phyloP scores from a whole-genome alignment of 495 filamentous ascomycete genomes.

The Lineolata rhizophorae region DNA sequence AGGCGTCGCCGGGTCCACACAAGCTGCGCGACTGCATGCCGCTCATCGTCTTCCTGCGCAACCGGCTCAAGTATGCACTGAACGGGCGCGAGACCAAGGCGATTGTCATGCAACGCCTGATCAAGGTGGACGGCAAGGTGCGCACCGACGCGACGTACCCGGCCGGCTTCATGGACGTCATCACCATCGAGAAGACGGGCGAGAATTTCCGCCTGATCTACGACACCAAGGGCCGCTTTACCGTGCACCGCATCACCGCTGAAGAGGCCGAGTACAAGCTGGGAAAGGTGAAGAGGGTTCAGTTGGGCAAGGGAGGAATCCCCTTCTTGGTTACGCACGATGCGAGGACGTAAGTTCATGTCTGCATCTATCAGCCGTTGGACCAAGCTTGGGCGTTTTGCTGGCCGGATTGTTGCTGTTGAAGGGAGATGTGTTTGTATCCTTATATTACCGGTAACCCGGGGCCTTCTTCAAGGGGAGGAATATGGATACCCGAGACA shows the following conservation, averaged over 20 bases:
- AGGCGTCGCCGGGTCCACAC: slow-evolving; percentile 91
- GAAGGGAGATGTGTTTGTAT: too few relatives aligned
- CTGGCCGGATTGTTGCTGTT: slow-evolving; percentile 23
- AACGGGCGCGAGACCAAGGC: slow-evolving; percentile 93
- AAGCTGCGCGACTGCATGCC: slow-evolving; percentile 98
- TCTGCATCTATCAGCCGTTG: slow-evolving; percentile 99
- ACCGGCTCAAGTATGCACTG: slow-evolving; percentile 96
- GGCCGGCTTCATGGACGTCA: slow-evolving; percentile 98
- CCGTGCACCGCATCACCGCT: slow-evolving; percentile 91
- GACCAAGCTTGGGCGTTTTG: slow-evolving; percentile 72
- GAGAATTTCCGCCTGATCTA: slow-evolving; percentile 99
- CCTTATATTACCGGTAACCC: too few relatives aligned
- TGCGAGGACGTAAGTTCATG: slow-evolving; percentile 96
- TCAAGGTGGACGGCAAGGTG: slow-evolving; percentile 99
- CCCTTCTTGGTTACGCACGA: slow-evolving; percentile 99
- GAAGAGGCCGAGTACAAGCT: slow-evolving; percentile 99
- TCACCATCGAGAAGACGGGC: slow-evolving; percentile 96
- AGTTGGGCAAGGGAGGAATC: slow-evolving; percentile 97
- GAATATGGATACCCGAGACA: too few relatives aligned
- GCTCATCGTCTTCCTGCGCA: slow-evolving; percentile 96
- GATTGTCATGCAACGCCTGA: slow-evolving; percentile 97
- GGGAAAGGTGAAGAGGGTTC: slow-evolving; percentile 97
- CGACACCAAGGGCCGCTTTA: slow-evolving; percentile 99
- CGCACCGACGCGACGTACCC: slow-evolving; percentile 96
- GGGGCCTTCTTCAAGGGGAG: too few relatives aligned